phyloP scores from a whole-genome alignment of 2,329 filamentous ascomycete species.

The Sordariomycetes sp. region DNA sequence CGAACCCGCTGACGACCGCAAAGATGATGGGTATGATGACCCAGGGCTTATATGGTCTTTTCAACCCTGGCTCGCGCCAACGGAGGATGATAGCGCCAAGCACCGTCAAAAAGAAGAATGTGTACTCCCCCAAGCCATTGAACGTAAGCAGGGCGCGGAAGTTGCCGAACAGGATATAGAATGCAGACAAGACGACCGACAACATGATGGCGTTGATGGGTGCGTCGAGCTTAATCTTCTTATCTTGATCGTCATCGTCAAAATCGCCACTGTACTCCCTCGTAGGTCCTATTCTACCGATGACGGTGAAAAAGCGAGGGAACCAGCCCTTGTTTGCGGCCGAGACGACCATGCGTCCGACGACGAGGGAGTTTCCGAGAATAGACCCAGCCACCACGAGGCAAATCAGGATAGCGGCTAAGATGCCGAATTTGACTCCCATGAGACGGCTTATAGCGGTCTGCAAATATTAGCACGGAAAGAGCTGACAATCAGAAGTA shows the following conservation, averaged over 20 bases:
- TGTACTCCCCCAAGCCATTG: slow-evolving; percentile 49
- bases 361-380: slow-evolving; percentile 53
- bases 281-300: slow-evolving; percentile 31
- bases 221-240: slow-evolving; percentile 29
- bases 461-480: slow-evolving; percentile 14
- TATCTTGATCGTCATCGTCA: slow-evolving; percentile 4
- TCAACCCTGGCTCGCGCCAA: slow-evolving; percentile 42
- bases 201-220: slow-evolving; percentile 45
- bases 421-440: slow-evolving; percentile 41
- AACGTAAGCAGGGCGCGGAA: slow-evolving; percentile 54
- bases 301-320: slow-evolving; percentile 30
- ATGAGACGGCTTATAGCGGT: slow-evolving; percentile 47
- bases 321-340: slow-evolving; percentile 45
- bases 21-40: slow-evolving; percentile 43
- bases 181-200: slow-evolving; percentile 35
- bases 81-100: slow-evolving; percentile 48
- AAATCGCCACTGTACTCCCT: slow-evolving; percentile 2
- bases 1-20: slow-evolving; percentile 47
- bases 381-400: slow-evolving; percentile 53
- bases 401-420: slow-evolving; percentile 47
- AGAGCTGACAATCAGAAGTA: slow-evolving; percentile 3
- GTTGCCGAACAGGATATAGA: slow-evolving; percentile 52
- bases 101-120: slow-evolving; percentile 56
- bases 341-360: slow-evolving; percentile 51
- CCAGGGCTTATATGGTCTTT: slow-evolving; percentile 45